Base-by-base conservation (phyloP, 2,329 filamentous ascomycete genomes). In the Sclerotinia minor region DNA sequence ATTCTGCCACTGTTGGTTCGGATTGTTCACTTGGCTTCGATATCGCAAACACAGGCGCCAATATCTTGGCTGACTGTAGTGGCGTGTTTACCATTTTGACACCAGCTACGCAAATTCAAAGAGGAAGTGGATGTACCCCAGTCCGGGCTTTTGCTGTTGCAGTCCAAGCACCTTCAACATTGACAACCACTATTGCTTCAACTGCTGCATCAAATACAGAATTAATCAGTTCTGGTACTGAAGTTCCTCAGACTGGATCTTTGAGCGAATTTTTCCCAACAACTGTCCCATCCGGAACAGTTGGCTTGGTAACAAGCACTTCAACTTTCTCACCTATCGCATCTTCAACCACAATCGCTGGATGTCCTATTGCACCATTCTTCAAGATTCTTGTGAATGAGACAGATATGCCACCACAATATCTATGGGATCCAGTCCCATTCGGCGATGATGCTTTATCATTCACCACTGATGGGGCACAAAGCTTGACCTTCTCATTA, bases 351-450 rank as follows among this genome's bases (percentile, higher is more conserved):
- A 11, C 65, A 21, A 41, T 32, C 5, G 49, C 65, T 19, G 52
- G 60, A 24, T 71, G 70, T 54, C 38, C 64, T 7, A n/a, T 71
- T 21, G n/a, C 70, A 26, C 69, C 67, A 24, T 71, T 55, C 21
- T 71, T 71, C 57, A 69, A 53, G n/a, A 71, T 71, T n/a, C 44
- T 68, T 15, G 69, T 66, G 24, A 60, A 65, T 15, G 65, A 66
- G n/a, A 52, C 58, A 24, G 69, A 50, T 24, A 35, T 38, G 21
- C 38, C 41, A 13, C 17, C 67, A 24, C 67, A 70, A 45, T 71
- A 71, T 60, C 63, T 71, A 19, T 71, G 68, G 54, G 70, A 71
- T 53, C 69, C 69, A 32, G n/a, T 60, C 5, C 64, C 69, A 24
- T 50, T 64, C 7, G 65, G 57, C 26, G 70, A 71, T 58, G 70